Base-by-base conservation (phyloP, 495 filamentous ascomycete species). In the Pseudomonodictys pantanalensis region DNA sequence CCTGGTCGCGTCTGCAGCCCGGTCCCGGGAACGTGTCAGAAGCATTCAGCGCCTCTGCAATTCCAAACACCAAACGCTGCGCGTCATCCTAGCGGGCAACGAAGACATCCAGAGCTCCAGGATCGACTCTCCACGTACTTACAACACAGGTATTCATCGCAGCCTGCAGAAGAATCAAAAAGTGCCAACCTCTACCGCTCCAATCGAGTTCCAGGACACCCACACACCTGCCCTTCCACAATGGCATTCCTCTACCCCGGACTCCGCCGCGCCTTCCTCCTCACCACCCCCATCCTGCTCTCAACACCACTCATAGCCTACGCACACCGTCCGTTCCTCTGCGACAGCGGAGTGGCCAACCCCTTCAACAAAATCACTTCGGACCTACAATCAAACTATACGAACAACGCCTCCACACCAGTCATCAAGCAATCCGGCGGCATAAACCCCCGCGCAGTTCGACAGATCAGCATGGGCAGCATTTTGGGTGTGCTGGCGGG, bases 381-480 rank as follows among this genome's bases (percentile, higher is more conserved):
- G 0, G 61, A 58, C 30, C 55, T 58, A 3, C 39, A 32, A 15
- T 29, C 2, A 1, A 24, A 12, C 1, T 56, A 42, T 24, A 1
- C 15, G 10, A 23, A 12, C 18, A 29, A 49, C 15, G 58, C 50
- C 0, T 12, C 8, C 28, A 46, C 29, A 15, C 44, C 56, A 6
- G 39, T 11, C 2, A 17, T 38, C 32, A 44, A 33, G 17, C 11
- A 25, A 20, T 44, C 50, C 9, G 56, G 58, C 10, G n/a, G 23
- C 3, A 60, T 79, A 43, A 78, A 79, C 56, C 70, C 82, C 0
- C 73, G 77, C 25, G 78, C 79, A 11, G 74, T 89, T 68, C 81
- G 78, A 58, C 85, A 91, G 76, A 74, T 91, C 51, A 88, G 84
- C 54, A 66, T 82, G 55, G 89, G 89, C 1, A 87, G 86, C 65